These are phyloP conservation scores for Bipolaris bicolor DNA, from an alignment of 2,329 filamentous ascomycete species.

Conservation along the genomic window DNA sequence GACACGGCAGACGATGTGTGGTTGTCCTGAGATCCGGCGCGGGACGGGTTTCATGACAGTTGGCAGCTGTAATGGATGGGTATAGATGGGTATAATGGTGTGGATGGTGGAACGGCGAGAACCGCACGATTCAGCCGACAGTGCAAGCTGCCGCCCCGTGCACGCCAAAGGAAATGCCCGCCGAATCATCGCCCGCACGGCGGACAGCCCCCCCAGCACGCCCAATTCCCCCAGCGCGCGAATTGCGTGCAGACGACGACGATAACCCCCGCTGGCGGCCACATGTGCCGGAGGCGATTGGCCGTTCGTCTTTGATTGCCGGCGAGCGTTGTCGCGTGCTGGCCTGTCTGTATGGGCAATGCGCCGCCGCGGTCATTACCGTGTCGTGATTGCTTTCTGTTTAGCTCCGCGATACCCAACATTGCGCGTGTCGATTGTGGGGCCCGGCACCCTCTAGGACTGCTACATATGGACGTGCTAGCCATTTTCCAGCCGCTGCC, in stretches of 20 bases:
- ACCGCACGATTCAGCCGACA: constrained; percentile 20
- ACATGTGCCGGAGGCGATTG: constrained; percentile 28
- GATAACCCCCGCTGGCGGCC: constrained; percentile 19
- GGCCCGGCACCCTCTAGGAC: constrained; percentile 38
- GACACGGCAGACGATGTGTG: neutral
- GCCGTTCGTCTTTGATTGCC: constrained; percentile 31
- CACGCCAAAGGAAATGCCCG: constrained; percentile 28
- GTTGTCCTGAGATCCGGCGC: neutral
- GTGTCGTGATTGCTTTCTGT: constrained; percentile 25
- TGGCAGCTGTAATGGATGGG: constrained; percentile 24
- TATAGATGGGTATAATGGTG: constrained; percentile 14
- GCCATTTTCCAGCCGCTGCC: constrained; percentile 39
- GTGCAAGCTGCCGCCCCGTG: constrained; percentile 40
- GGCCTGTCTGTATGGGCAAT: constrained; percentile 23
- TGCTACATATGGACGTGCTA: constrained; percentile 32
- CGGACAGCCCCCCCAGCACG: constrained; percentile 33
- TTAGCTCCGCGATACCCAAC: constrained; percentile 40
- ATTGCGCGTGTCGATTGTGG: constrained; percentile 41
- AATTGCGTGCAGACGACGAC: constrained; percentile 33
- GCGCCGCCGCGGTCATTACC: constrained; percentile 9
- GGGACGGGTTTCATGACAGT: constrained; percentile 36
- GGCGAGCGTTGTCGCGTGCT: constrained; percentile 15
- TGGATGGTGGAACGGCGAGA: constrained; percentile 27
- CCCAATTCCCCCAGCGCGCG: constrained; percentile 42
- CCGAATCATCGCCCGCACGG: constrained; percentile 40